A percentile compares a stretch with the other conserved stretches of the same genome.
Conservation (phyloP, 805 yeast species). For the Candida andamanensis region DNA sequence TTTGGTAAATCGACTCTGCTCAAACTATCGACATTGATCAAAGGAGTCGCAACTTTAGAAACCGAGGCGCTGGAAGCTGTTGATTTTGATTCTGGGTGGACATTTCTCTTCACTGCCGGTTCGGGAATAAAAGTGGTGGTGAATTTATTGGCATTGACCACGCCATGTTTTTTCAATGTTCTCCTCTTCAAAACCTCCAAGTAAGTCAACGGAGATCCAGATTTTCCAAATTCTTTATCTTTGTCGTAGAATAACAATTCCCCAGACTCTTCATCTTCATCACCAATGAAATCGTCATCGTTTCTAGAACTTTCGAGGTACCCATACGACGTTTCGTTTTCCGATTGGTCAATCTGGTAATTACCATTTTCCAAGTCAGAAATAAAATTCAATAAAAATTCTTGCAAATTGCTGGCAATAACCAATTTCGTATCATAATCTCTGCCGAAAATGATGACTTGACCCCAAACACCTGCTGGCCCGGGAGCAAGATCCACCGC, state of each 20-base stretch:
- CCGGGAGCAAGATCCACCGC: slow-evolving; percentile 41
- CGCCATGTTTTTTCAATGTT: slow-evolving; percentile 36
- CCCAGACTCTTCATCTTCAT: slow-evolving; percentile 42
- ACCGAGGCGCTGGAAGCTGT: slow-evolving; percentile 10
- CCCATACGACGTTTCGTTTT: slow-evolving; percentile 28
- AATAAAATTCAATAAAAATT: slow-evolving; percentile 34
- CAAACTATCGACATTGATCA: slow-evolving; percentile 24
- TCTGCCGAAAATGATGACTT: slow-evolving; percentile 39
- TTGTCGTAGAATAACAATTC: slow-evolving; percentile 36
- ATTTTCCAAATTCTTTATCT: slow-evolving; percentile 28
- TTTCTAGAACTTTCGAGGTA: slow-evolving; percentile 32
- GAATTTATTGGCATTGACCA: slow-evolving; percentile 28
- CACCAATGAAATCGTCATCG: slow-evolving; percentile 39
- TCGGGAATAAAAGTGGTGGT: slow-evolving; percentile 34
- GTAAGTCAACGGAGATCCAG: slow-evolving; percentile 29
- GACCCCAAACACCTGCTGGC: slow-evolving; percentile 37
- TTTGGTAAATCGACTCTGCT: slow-evolving; percentile 30
- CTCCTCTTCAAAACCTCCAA: slow-evolving; percentile 39
- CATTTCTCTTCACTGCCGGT: slow-evolving; percentile 6
- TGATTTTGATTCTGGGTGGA: slow-evolving; percentile 9
- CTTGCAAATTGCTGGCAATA: slow-evolving; percentile 33
- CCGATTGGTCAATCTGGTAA: slow-evolving; percentile 33
- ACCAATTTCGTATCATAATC: slow-evolving; percentile 42
- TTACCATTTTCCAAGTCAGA: slow-evolving; percentile 39
- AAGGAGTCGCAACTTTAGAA: slow-evolving; percentile 13